Conservation (phyloP, 305 asterid genomes). For the Solanum aculeatissimum region DNA sequence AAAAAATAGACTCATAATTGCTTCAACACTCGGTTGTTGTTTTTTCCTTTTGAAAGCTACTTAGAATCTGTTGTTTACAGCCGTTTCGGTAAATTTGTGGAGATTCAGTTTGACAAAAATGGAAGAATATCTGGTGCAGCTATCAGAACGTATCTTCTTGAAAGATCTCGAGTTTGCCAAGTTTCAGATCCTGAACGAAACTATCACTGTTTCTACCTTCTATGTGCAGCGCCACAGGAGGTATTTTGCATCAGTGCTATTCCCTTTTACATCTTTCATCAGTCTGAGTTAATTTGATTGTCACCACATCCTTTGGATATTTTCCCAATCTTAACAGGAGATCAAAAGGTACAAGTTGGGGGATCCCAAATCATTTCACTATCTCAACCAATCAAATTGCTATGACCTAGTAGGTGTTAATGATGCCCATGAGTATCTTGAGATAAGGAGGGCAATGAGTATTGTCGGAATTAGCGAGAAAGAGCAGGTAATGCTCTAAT, state of each 20-base stretch:
- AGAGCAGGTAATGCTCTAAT: conserved; percentile 50
- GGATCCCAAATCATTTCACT: conserved; percentile 61
- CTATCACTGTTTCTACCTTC: conserved; percentile 81
- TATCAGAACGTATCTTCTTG: conserved; percentile 80
- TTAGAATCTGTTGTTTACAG: conserved; percentile 37
- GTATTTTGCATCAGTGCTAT: conserved; percentile 16
- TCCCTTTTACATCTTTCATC: neutral
- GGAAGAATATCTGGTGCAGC: conserved; percentile 93
- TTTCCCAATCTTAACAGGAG: conserved; percentile 43
- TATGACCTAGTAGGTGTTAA: conserved; percentile 55
- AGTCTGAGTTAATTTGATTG: neutral
- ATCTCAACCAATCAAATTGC: conserved; percentile 82
- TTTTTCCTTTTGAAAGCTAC: neutral
- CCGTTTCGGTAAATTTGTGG: conserved; percentile 86
- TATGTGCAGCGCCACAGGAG: conserved; percentile 85
- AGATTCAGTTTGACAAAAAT: conserved; percentile 71
- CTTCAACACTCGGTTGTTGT: neutral
- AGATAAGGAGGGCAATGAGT: conserved; percentile 86
- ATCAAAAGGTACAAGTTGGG: conserved; percentile 65
- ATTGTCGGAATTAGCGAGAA: conserved; percentile 71
- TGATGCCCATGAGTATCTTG: conserved; percentile 83
- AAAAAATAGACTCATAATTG: neutral
- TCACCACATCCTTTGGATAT: conserved; percentile 4
- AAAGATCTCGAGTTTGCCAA: conserved; percentile 92
- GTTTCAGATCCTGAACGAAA: conserved; percentile 84